phyloP scores from a whole-genome alignment of 768 basidiomycete genomes.

The Mycena amicta region DNA sequence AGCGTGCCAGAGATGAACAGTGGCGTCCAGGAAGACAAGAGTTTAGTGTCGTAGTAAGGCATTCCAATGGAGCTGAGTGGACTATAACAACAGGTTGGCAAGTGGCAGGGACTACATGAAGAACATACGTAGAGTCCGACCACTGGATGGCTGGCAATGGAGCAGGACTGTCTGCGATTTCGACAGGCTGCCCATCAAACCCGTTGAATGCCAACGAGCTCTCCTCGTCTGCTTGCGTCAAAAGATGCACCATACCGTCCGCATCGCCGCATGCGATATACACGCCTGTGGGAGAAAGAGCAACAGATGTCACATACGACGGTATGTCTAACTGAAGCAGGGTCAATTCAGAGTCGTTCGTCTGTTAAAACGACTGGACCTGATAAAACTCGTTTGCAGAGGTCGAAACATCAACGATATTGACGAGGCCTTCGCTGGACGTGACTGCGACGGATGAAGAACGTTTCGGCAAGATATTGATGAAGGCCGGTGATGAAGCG shows the following conservation, averaged over 20 bases:
- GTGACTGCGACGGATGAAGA: conserved; percentile 73
- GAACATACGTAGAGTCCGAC: conserved; percentile 79
- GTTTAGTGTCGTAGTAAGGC: conserved; percentile 74
- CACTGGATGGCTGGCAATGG: conserved; percentile 75
- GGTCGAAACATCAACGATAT: conserved; percentile 78
- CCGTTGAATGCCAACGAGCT: conserved; percentile 80
- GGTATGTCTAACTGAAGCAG: conserved; percentile 61
- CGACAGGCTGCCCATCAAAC: conserved; percentile 81
- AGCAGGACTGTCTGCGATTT: conserved; percentile 80
- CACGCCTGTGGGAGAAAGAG: conserved; percentile 84
- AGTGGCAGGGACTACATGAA: background rate
- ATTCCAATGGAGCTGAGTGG: conserved; percentile 89
- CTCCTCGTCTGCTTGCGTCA: conserved; percentile 71
- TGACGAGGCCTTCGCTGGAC: conserved; percentile 81
- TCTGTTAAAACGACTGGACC: too few relatives aligned
- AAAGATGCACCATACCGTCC: conserved; percentile 79
- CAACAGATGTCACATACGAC: conserved; percentile 77
- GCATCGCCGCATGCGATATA: conserved; percentile 93
- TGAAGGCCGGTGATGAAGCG: conserved; percentile 83
- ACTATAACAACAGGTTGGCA: conserved; percentile 38
- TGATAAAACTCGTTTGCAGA: conserved; percentile 78
- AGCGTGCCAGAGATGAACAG: conserved; percentile 41
- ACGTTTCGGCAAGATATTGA: conserved; percentile 77
- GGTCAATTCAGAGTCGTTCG: too few relatives aligned
- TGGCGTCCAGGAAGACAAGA: conserved; percentile 75